A percentile compares a stretch with the other conserved stretches of the same genome.
phyloP scores from a whole-genome alignment of 768 basidiomycete genomes.

The Boletus reticuloceps region DNA sequence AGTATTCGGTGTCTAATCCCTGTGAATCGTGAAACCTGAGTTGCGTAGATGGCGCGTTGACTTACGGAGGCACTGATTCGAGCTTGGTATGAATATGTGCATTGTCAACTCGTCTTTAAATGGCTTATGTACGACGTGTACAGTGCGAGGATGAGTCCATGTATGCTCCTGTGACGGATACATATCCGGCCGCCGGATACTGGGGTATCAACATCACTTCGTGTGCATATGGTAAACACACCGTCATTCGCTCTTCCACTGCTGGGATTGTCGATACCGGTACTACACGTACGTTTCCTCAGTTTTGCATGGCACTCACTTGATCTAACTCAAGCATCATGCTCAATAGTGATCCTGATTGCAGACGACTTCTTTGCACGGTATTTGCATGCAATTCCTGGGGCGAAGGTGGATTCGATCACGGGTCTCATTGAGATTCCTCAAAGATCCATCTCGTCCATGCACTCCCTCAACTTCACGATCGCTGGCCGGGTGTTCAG shows the following conservation, averaged over 20 bases:
- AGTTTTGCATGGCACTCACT: not conserved
- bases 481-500: slow-evolving; percentile 4
- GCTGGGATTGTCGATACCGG: slow-evolving; percentile 33
- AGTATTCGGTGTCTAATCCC: not conserved
- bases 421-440: slow-evolving; percentile 14
- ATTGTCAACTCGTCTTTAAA: not conserved
- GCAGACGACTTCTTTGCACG: slow-evolving; percentile 16
- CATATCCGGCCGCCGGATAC: slow-evolving; percentile 17
- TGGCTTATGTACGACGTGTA: not conserved
- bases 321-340: not conserved
- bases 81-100: slow-evolving; percentile 11
- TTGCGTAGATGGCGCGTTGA: slow-evolving; percentile 23
- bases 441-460: not conserved
- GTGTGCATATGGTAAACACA: slow-evolving; percentile 8
- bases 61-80: slow-evolving; percentile 25
- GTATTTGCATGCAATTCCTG: slow-evolving; percentile 16
- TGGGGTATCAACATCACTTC: slow-evolving; percentile 32
- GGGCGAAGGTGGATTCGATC: not conserved
- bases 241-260: slow-evolving; percentile 14
- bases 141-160: slow-evolving; percentile 23
- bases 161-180: slow-evolving; percentile 26
- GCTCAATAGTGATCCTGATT: slow-evolving; percentile 19
- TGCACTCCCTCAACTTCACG: not conserved
- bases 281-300: slow-evolving; percentile 18
- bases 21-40: not conserved